Base-by-base conservation (phyloP, 768 basidiomycete genomes). In the Suillus occidentalis region DNA sequence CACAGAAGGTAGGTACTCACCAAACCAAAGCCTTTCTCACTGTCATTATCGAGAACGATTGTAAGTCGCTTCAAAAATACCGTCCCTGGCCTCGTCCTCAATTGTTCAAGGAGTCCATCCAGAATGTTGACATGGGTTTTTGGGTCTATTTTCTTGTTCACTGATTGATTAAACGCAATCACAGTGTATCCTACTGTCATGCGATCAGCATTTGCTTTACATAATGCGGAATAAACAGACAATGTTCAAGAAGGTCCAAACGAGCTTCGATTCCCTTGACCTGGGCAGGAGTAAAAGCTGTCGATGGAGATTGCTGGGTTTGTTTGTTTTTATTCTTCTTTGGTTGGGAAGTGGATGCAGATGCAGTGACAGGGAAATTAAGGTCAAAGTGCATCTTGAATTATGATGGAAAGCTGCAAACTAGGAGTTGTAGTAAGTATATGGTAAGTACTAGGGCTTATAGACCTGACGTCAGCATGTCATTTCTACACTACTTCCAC, bases 11-110 rank as follows among this genome's bases (percentile, higher is more conserved):
- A n/a, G 42, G 28, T 7, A 77, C 82, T 68, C 63, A 94, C 92
- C 73, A 94, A 73, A 37, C 92, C 91, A 70, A 91, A 90, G 1
- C 93, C 91, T 73, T 92, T 94, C 73, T 94, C 91, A 70, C 93
- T 94, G 49, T 89, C 90, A 70, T 92, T 87, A 66, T 94, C 89
- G 10, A 94, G 81, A 13, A 91, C 80, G 59, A 95, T 88, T n/a
- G 88, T 93, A 63, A 96, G 73, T 58, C 93, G 80, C 73, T 91
- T 93, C 60, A 96, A 78, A 65, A 85, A 87, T 3, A 91, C 76
- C 39, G 91, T 76, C 0, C 89, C 88, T 1, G 80, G 73, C 50
- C 91, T 82, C 18, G 82, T 78, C 64, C 84, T 85, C 31, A 92
- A 76, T 64, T 84, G 85, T n/a, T 79, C 73, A n/a, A 92, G 74